Percentiles rank a stretch among this genome's conserved stretches.
These are phyloP conservation scores for Aspergillus sojae DNA, from an alignment of 2,329 filamentous ascomycete genomes.

Conservation along the genomic window DNA sequence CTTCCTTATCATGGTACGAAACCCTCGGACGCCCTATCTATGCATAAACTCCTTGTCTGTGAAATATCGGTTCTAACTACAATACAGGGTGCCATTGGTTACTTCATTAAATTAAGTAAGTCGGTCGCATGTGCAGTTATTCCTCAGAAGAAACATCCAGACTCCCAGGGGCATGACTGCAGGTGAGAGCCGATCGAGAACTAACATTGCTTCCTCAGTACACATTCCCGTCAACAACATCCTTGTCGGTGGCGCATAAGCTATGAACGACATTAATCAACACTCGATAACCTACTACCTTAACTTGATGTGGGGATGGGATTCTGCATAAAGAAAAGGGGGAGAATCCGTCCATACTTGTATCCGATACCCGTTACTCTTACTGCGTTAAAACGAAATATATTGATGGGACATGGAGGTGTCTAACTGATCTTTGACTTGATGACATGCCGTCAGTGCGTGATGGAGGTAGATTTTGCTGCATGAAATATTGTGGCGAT, in stretches of 20 bases:
- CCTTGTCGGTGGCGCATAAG: conserved; percentile 50
- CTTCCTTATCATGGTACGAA: conserved; percentile 57
- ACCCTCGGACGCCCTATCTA: too few species aligned
- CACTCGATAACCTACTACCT: background rate
- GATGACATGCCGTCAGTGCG: background rate
- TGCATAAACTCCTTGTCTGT: background rate
- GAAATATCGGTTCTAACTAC: background rate
- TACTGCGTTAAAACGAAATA: conserved; percentile 1
- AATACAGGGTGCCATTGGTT: conserved; percentile 51
- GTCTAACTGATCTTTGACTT: background rate
- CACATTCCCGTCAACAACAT: conserved; percentile 56
- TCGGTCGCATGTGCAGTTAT: conserved; percentile 10
- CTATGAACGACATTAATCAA: background rate
- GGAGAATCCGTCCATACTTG: background rate
- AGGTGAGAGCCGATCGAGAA: background rate
- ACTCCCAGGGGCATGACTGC: background rate
- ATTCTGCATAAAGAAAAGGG: background rate
- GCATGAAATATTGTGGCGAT: conserved; percentile 5
- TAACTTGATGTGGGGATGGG: background rate
- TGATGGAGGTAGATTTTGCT: background rate
- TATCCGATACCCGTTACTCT: conserved; percentile 8
- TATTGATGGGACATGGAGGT: background rate
- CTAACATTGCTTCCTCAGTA: conserved; percentile 36
- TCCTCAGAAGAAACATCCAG: background rate
- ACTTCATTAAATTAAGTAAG: conserved; percentile 63